Conservation (phyloP, 2,329 filamentous ascomycete genomes). For the Emergomyces pasteurianus region DNA sequence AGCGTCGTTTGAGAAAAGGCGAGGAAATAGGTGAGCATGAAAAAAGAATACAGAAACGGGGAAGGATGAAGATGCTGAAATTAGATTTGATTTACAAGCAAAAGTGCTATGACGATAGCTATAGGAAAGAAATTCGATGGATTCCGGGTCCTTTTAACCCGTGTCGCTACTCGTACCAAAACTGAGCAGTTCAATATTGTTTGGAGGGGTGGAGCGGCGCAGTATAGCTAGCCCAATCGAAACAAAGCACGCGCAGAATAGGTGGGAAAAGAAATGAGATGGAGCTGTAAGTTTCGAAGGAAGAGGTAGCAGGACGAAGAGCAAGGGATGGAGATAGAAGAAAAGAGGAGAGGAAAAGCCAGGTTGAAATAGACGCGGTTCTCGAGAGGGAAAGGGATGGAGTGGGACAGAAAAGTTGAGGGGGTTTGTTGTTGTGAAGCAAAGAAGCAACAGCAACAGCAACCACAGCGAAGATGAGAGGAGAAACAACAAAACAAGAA, state of each 20-base stretch:
- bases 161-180: neutral
- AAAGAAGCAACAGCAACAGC: too few species aligned
- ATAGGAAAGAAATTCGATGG: too few species aligned
- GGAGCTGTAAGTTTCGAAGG: neutral
- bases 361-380: neutral
- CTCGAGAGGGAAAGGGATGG: neutral
- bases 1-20: neutral
- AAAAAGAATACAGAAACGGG: neutral
- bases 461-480: too few species aligned
- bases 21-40: neutral
- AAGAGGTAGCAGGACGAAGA: too few species aligned
- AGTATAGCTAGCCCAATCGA: neutral
- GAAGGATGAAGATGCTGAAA: neutral
- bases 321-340: neutral
- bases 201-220: neutral
- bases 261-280: neutral
- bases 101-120: neutral
- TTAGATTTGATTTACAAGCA: neutral
- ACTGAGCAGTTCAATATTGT: neutral
- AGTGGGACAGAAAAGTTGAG: neutral
- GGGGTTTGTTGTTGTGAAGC: too few species aligned
- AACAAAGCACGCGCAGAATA: neutral
- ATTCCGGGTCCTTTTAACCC: neutral
- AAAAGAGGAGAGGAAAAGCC: neutral
- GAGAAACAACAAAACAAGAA: too few species aligned